Conservation (phyloP, 1,284 basidiomycete species). For the Hemileia vastatrix region DNA sequence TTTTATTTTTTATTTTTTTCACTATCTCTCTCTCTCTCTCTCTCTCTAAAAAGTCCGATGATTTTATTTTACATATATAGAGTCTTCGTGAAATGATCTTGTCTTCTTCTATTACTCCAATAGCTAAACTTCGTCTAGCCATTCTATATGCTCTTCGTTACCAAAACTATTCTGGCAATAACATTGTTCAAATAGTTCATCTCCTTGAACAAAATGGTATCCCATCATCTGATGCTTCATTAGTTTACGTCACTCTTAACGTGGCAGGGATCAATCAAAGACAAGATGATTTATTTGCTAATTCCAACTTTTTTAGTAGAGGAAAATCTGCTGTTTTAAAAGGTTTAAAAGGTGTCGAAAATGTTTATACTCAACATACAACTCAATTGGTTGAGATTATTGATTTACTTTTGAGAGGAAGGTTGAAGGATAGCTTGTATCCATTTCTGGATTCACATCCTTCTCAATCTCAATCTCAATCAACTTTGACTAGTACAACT, state of each 20-base stretch:
- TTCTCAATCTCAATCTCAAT: neutral
- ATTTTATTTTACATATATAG: conserved; percentile 51
- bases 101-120: conserved; percentile 58
- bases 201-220: conserved; percentile 73
- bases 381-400: conserved; percentile 87
- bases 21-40: too few relatives aligned
- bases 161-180: conserved; percentile 77
- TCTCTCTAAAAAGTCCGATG: conserved; percentile 26
- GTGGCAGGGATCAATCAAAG: conserved; percentile 90
- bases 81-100: conserved; percentile 65
- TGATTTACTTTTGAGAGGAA: conserved; percentile 76
- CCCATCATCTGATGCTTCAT: conserved; percentile 69
- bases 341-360: conserved; percentile 97
- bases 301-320: conserved; percentile 85
- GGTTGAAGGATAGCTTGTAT: conserved; percentile 75
- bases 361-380: conserved; percentile 96
- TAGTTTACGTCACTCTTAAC: conserved; percentile 88
- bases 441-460: conserved; percentile 64
- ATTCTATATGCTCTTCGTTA: conserved; percentile 90
- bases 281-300: conserved; percentile 95
- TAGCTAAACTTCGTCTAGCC: conserved; percentile 83
- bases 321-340: conserved; percentile 91
- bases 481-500: neutral
- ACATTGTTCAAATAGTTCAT: conserved; percentile 73
- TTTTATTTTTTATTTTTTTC: too few relatives aligned